Base-by-base conservation (phyloP, 306 rosid genomes). In the Styphnolobium japonicum region DNA sequence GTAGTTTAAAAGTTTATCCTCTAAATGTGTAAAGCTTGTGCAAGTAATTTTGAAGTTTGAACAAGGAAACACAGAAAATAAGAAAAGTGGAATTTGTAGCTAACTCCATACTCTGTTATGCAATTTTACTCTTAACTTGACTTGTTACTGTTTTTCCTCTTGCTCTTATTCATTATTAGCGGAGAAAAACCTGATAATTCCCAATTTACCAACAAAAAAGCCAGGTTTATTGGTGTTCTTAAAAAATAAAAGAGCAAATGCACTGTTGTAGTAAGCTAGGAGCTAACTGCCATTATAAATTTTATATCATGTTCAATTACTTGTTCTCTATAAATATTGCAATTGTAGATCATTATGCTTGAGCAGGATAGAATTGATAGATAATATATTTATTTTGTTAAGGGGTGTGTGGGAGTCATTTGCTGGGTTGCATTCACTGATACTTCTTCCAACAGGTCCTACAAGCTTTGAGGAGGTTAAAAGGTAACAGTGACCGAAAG, bases 401-500 rank as follows among this genome's bases (percentile, higher is more conserved):
- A 19, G 73, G 22, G 77, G 37, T 40, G 31, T 62, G 73, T 74
- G 33, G 70, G 68, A 29, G 61, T 73, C 33, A 18, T 69, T 68
- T 73, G 15, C 43, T 74, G 62, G 65, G 45, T 60, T 67, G 64
- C 76, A 70, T 75, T 84, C 11, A 81, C 53, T 51, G 64, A 19
- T 83, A 58, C 48, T 51, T 85, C 81, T 86, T 74, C 61, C 73
- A 31, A 61, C 76, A 93, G 97, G 96, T 92, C 37, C 82, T 95
- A 71, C 98, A 88, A 84, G 94, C 97, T 58, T 83, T 95, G 90
- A 88, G 98, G 87, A 92, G 98, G 88, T 87, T 95, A 86, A 95
- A 95, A 85, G 98, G 98, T n/a, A 81, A 79, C 14, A 81, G 73
- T 81, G 91, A 85, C 80, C 82, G 88, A 88, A 95, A 93, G 88